Conservation (phyloP, 140 eudicot species). For the Erigeron philadelphicus region DNA sequence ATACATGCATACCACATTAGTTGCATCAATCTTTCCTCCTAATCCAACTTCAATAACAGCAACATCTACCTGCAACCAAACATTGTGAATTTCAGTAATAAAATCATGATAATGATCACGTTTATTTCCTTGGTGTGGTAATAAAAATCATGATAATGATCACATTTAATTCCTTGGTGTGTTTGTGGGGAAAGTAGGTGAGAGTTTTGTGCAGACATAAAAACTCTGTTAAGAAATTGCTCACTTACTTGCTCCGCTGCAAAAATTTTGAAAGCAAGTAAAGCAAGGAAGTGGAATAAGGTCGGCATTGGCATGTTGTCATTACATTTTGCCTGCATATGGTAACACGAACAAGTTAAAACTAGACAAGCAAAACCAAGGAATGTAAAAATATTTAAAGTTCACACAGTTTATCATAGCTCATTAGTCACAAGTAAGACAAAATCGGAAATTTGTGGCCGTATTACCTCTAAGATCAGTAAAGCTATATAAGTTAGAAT, state of each 20-base stretch:
- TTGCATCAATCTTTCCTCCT: slow-evolving; percentile 91
- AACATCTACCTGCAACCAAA: slow-evolving; percentile 72
- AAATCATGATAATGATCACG: slow-evolving; percentile 1
- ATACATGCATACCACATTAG: slow-evolving; percentile 72
- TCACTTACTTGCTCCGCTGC: slow-evolving; percentile 63
- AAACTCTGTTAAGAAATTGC: not conserved
- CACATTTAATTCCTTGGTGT: not conserved
- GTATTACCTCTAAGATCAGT: slow-evolving; percentile 1
- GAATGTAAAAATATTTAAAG: not conserved
- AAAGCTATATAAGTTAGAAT: not conserved
- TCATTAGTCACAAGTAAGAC: not conserved
- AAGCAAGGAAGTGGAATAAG: slow-evolving; percentile 75
- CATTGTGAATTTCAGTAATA: not conserved
- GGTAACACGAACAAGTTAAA: slow-evolving; percentile 16
- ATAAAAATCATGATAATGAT: slow-evolving; percentile 2
- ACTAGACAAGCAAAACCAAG: slow-evolving; percentile 12
- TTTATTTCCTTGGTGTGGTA: slow-evolving; percentile 2
- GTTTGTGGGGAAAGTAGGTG: not conserved
- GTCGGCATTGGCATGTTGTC: slow-evolving; percentile 92
- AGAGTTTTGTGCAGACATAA: not conserved
- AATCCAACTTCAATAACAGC: slow-evolving; percentile 90
- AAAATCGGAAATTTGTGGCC: not conserved
- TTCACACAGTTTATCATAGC: slow-evolving; percentile 1
- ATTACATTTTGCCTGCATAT: slow-evolving; percentile 54
- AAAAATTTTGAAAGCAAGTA: slow-evolving; percentile 90